phyloP scores from a whole-genome alignment of 768 basidiomycete genomes.

The Panus rudis region DNA sequence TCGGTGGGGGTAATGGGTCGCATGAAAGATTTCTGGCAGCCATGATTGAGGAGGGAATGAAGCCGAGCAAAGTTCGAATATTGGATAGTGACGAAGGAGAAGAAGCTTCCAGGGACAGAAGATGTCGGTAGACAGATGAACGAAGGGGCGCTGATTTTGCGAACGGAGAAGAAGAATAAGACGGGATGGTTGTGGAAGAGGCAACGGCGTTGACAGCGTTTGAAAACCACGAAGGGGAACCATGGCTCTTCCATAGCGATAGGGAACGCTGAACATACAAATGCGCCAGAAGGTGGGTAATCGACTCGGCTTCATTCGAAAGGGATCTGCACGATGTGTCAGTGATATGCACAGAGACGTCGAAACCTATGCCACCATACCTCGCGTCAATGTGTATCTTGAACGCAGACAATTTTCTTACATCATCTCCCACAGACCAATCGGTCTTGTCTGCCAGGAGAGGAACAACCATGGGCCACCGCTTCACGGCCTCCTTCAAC shows the following conservation, averaged over 20 bases:
- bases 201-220: constrained; percentile 42
- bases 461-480: constrained; percentile 77
- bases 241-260: constrained; percentile 75
- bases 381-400: constrained; percentile 60
- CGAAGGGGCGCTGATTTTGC: constrained; percentile 29
- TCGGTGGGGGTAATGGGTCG: constrained; percentile 79
- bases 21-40: constrained; percentile 58
- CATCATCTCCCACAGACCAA: constrained; percentile 46
- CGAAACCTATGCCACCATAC: constrained; percentile 32
- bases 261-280: constrained; percentile 79
- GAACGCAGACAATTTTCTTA: constrained; percentile 58
- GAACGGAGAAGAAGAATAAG: constrained; percentile 32
- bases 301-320: constrained; percentile 12
- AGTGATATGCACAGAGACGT: no score
- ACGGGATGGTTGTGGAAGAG: neutral
- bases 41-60: constrained; percentile 57
- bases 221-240: constrained; percentile 60
- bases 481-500: constrained; percentile 62
- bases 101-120: constrained; percentile 63
- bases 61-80: constrained; percentile 56
- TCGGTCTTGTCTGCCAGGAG: constrained; percentile 85
- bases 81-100: no score
- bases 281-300: constrained; percentile 77
- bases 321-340: neutral
- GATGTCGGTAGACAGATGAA: constrained; percentile 63